Evolutionary conservation across 192 early-diverging fungal species (phyloP).

Genomic region (Entomortierella lignicola): DNA sequence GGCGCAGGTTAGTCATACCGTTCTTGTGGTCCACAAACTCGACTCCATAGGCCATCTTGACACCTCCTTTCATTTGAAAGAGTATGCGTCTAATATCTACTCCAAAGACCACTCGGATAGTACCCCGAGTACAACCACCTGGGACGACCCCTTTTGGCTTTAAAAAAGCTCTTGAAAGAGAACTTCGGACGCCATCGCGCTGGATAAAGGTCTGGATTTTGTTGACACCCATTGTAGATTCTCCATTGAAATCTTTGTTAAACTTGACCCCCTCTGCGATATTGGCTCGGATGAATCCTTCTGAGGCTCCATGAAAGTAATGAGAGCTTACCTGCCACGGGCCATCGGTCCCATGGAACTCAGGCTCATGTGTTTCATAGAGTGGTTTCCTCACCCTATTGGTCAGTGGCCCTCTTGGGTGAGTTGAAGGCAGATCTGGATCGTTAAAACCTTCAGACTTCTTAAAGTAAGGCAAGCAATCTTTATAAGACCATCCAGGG

Average conservation of each 20-base stretch:
- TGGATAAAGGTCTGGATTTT: slow-evolving; percentile 37
- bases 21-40: slow-evolving; percentile 46
- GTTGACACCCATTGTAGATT: slow-evolving; percentile 35
- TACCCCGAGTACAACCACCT: slow-evolving; percentile 21
- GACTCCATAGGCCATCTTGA: slow-evolving; percentile 33
- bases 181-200: slow-evolving; percentile 40
- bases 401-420: slow-evolving; percentile 20
- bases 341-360: slow-evolving; percentile 35
- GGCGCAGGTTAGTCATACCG: slow-evolving; percentile 1
- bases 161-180: slow-evolving; percentile 39
- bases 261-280: slow-evolving; percentile 20
- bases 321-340: slow-evolving; percentile 43
- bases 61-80: slow-evolving; percentile 9
- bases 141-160: slow-evolving; percentile 16
- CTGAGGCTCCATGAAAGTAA: slow-evolving; percentile 18
- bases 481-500: slow-evolving; percentile 43
- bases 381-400: slow-evolving; percentile 7
- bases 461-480: slow-evolving; percentile 30
- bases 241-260: slow-evolving; percentile 45
- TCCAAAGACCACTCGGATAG: slow-evolving; percentile 34
- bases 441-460: slow-evolving; percentile 44
- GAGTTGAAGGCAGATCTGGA: slow-evolving; percentile 8
- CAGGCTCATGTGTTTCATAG: slow-evolving; percentile 29
- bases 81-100: slow-evolving; percentile 15
- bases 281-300: slow-evolving; percentile 16